Percentiles rank a stretch among this genome's conserved stretches.
Evolutionary conservation across 2,329 filamentous ascomycete genomes (phyloP).

Genomic region (Ceratocystiopsis brevicomis): DNA sequence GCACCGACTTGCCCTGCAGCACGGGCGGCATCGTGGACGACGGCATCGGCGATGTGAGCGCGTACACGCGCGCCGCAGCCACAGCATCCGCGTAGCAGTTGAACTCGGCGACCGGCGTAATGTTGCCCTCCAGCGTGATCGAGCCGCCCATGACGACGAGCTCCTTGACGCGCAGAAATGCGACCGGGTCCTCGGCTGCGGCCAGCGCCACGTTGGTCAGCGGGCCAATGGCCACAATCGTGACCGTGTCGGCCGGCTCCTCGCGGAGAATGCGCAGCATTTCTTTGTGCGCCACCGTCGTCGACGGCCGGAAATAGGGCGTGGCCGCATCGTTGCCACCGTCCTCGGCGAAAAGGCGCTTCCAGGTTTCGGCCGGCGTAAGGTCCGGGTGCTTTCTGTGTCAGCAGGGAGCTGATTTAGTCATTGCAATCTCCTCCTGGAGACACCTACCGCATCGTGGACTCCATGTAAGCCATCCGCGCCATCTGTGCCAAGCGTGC

Average conservation of each 20-base stretch:
- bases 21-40: constrained; percentile 62
- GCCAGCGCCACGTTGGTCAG: constrained; percentile 87
- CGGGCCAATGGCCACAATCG: constrained; percentile 78
- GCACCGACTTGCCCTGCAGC: constrained; percentile 26
- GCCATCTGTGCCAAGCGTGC: constrained; percentile 37
- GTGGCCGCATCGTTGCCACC: constrained; percentile 15
- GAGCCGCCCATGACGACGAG: constrained; percentile 91
- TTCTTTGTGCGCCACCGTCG: constrained; percentile 56
- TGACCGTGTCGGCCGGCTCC: constrained; percentile 67
- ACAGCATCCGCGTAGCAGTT: constrained; percentile 82
- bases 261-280: constrained; percentile 74
- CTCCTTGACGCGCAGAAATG: constrained; percentile 77
- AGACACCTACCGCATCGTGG: constrained; percentile 32
- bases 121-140: constrained; percentile 62
- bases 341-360: constrained; percentile 39
- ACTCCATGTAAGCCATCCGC: constrained; percentile 60
- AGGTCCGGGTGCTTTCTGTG: constrained; percentile 43
- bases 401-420: neutral
- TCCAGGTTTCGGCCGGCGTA: constrained; percentile 56
- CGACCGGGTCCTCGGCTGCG: constrained; percentile 70
- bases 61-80: constrained; percentile 58
- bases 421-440: too few species aligned
- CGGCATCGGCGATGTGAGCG: constrained; percentile 56
- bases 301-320: constrained; percentile 56
- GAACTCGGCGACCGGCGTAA: constrained; percentile 77